These are phyloP conservation scores for Taphrina flavorubra DNA, from an alignment of 1,139 yeast species.

Conservation along the genomic window DNA sequence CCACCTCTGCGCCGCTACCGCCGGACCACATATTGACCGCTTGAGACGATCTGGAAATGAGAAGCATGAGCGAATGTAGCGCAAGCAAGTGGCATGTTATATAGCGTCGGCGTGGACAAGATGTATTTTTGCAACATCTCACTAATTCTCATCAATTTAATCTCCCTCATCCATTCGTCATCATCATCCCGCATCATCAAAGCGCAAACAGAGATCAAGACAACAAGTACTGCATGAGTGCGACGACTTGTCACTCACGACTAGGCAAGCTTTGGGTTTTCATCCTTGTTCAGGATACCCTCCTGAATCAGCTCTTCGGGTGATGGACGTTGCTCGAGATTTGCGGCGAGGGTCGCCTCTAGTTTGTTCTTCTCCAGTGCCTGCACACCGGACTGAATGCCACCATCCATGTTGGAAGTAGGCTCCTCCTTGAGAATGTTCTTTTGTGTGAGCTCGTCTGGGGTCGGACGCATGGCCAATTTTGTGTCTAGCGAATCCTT, in stretches of 20 bases:
- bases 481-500: slow-evolving; percentile 35
- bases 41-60: too few relatives aligned
- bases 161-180: background rate
- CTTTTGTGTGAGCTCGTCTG: slow-evolving; percentile 33
- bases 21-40: too few relatives aligned
- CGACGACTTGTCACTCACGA: too few relatives aligned
- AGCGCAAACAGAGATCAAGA: too few relatives aligned
- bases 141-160: background rate
- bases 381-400: slow-evolving; percentile 21
- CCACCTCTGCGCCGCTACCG: background rate
- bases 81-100: background rate
- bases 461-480: slow-evolving; percentile 32
- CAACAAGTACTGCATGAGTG: too few relatives aligned
- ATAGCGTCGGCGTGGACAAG: slow-evolving; percentile 8
- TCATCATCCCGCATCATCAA: too few relatives aligned
- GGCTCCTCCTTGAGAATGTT: slow-evolving; percentile 31
- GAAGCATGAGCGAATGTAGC: background rate
- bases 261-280: slow-evolving; percentile 27
- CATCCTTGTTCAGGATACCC: slow-evolving; percentile 35
- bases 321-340: slow-evolving; percentile 26
- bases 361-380: slow-evolving; percentile 20
- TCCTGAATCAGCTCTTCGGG: slow-evolving; percentile 32
- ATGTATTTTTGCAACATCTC: background rate
- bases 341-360: slow-evolving; percentile 25
- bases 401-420: slow-evolving; percentile 16